Evolutionary conservation across 129 eudicot species (phyloP).

Genomic region (Pseudognaphalium luteoalbum): DNA sequence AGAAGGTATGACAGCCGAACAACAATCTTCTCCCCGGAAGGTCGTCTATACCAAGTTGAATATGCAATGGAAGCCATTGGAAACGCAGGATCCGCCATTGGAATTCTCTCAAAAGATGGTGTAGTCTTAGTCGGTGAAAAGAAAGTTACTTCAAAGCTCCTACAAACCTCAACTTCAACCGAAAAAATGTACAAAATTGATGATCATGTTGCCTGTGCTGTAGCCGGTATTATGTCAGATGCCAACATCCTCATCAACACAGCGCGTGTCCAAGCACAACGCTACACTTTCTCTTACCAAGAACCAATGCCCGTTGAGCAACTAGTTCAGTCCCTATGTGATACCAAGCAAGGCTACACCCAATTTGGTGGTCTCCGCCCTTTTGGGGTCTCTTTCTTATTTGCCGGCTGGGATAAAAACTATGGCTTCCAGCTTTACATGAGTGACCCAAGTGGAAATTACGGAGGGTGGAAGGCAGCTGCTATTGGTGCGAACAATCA

Average conservation of each 20-base stretch:
- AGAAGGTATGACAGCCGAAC: constrained; percentile 89
- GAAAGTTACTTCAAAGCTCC: constrained; percentile 88
- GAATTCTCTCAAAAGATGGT: constrained; percentile 75
- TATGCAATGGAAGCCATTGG: constrained; percentile 97
- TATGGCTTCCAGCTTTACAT: constrained; percentile 84
- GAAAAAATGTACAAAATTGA: constrained; percentile 93
- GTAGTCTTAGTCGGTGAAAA: constrained; percentile 80
- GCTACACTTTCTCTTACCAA: constrained; percentile 75
- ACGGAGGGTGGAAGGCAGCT: constrained; percentile 91
- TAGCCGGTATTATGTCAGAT: constrained; percentile 92
- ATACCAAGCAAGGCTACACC: constrained; percentile 95
- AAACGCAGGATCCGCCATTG: constrained; percentile 92
- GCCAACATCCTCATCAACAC: constrained; percentile 94
- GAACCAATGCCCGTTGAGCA: constrained; percentile 95
- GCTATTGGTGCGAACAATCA: constrained; percentile 84
- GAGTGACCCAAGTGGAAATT: constrained; percentile 96
- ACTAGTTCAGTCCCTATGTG: constrained; percentile 86
- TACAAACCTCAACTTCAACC: constrained; percentile 82
- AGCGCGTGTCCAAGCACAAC: constrained; percentile 82
- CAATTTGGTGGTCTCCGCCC: constrained; percentile 95
- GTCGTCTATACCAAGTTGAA: constrained; percentile 91
- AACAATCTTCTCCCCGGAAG: constrained; percentile 93
- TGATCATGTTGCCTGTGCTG: constrained; percentile 90
- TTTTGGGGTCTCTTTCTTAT: constrained; percentile 82
- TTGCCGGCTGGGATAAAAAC: constrained; percentile 93